phyloP scores from a whole-genome alignment of 2,329 filamentous ascomycete genomes.

The Celoporthe dispersa region DNA sequence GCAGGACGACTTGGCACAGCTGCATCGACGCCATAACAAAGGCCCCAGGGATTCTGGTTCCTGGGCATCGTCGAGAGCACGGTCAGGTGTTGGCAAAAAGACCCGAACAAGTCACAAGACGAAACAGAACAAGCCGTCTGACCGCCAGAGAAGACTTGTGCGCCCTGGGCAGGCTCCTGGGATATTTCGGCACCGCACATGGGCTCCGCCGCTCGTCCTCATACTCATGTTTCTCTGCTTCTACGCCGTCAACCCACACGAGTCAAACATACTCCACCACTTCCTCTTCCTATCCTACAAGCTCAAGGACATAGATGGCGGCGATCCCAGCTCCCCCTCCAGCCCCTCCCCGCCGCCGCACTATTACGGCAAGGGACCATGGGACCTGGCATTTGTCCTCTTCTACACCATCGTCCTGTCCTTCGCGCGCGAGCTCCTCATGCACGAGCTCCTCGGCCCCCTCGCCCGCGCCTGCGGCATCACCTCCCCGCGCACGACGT shows the following conservation, averaged over 20 bases:
- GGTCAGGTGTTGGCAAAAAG: background rate
- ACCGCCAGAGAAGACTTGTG: background rate
- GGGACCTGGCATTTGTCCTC: conserved; percentile 82
- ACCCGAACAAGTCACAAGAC: background rate
- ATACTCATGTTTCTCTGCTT: background rate
- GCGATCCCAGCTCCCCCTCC: conserved; percentile 37
- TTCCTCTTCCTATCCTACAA: conserved; percentile 79
- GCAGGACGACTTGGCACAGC: background rate
- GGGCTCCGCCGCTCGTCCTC: background rate
- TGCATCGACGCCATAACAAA: background rate
- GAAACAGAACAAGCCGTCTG: background rate
- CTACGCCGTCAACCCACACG: background rate
- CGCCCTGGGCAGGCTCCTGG: background rate
- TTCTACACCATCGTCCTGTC: conserved; percentile 91
- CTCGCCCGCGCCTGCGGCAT: conserved; percentile 73
- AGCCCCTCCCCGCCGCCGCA: conserved; percentile 60
- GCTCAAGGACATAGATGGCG: conserved; percentile 55
- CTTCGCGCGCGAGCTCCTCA: conserved; percentile 93
- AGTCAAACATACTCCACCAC: conserved; percentile 25
- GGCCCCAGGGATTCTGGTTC: background rate
- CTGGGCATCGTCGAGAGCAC: background rate
- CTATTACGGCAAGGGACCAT: conserved; percentile 79
- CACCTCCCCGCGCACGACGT: conserved; percentile 74
- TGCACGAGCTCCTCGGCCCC: conserved; percentile 85
- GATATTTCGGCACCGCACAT: background rate